Conservation (phyloP, 73 alveolate species). For the Paramecium pentaurelia region DNA sequence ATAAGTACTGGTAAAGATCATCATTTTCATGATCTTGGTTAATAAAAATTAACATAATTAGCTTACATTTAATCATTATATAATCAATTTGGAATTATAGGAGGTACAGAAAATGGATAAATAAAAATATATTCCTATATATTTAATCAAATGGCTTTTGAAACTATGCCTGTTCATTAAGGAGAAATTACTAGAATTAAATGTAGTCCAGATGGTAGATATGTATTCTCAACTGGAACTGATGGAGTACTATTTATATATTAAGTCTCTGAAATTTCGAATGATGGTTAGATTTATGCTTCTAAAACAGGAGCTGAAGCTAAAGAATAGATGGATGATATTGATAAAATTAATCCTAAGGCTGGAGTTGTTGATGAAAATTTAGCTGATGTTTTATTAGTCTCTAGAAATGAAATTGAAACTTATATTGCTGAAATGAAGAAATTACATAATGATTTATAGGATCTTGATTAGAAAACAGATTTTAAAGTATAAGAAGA, state of each 20-base stretch:
- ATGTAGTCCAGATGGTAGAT: constrained; percentile 84
- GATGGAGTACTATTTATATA: constrained; percentile 83
- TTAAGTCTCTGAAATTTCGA: constrained; percentile 65
- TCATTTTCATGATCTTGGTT: constrained; percentile 17
- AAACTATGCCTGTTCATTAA: constrained; percentile 69
- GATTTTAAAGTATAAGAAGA: constrained; percentile 69
- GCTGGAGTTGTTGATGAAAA: constrained; percentile 79
- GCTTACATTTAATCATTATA: constrained; percentile 46
- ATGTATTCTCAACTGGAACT: constrained; percentile 80
- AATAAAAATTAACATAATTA: constrained; percentile 44
- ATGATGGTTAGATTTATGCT: constrained; percentile 45
- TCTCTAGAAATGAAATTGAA: constrained; percentile 75
- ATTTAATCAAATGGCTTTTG: constrained; percentile 61
- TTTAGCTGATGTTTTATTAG: constrained; percentile 85
- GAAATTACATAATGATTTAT: constrained; percentile 69
- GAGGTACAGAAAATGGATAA: constrained; percentile 74
- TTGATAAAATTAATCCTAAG: constrained; percentile 61
- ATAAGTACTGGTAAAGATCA: constrained; percentile 12
- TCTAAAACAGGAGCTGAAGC: constrained; percentile 55
- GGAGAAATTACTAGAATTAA: constrained; percentile 80
- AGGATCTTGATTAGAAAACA: constrained; percentile 71
- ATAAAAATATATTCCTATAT: constrained; percentile 61
- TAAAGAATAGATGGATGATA: constrained; percentile 60
- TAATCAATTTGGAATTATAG: constrained; percentile 59
- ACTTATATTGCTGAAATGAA: constrained; percentile 72